Conservation (phyloP, 192 early-diverging fungal species). For the Paraglomus brasilianum region DNA sequence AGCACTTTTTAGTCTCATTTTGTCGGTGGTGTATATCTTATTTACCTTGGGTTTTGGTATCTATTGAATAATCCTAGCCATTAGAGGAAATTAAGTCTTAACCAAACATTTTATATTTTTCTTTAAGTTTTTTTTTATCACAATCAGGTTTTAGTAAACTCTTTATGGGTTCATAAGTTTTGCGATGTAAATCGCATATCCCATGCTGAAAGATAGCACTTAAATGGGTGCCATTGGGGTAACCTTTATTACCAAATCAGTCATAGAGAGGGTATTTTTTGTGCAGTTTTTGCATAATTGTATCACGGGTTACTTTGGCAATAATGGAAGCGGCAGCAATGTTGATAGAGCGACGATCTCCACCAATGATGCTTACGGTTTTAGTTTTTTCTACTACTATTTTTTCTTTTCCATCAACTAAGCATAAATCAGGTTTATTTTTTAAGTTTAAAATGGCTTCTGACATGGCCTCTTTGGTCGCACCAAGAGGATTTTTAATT, state of each 20-base stretch:
- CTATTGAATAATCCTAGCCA: too few species aligned
- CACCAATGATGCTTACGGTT: constrained; percentile 18
- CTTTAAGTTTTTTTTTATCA: constrained; percentile 12
- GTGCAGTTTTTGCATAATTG: constrained; percentile 7
- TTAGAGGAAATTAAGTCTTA: too few species aligned
- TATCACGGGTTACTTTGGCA: constrained; percentile 12
- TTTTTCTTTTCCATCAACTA: constrained; percentile 24
- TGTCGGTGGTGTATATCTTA: too few species aligned
- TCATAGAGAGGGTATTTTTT: constrained; percentile 17
- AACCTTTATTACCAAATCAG: constrained; percentile 14
- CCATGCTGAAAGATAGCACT: constrained; percentile 4
- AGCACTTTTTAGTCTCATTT: too few species aligned
- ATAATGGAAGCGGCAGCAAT: constrained; percentile 10
- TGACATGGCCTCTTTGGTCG: constrained; percentile 19
- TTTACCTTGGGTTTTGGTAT: too few species aligned
- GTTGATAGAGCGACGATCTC: constrained; percentile 13
- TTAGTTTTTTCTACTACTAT: constrained; percentile 7
- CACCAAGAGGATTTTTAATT: constrained; percentile 3
- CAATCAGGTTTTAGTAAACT: constrained; percentile 13
- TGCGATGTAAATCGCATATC: constrained; percentile 14
- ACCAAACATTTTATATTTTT: constrained; percentile 6
- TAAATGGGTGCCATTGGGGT: constrained; percentile 3
- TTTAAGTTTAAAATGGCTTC: constrained; percentile 14
- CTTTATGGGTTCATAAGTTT: constrained; percentile 9
- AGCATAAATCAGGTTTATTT: constrained; percentile 17